Evolutionary conservation across 2,329 filamentous ascomycete genomes (phyloP).

Genomic region (Beauveria sp.): DNA sequence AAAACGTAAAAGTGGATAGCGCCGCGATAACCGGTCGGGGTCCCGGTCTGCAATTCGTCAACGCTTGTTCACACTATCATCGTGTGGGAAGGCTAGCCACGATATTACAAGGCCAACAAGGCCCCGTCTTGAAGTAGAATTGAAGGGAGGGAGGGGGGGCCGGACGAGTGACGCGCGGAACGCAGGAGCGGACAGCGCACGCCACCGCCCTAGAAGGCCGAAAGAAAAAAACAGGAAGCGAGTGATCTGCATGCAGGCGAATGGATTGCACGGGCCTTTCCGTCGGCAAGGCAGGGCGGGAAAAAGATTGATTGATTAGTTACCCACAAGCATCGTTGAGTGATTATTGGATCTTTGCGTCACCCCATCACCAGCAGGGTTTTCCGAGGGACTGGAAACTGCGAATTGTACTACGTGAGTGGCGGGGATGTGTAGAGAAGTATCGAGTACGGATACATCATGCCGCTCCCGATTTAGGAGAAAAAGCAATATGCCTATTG

Average conservation of each 20-base stretch:
- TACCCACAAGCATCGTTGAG: too few species aligned
- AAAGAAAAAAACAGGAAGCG: background rate
- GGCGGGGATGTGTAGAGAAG: background rate
- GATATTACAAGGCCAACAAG: too few species aligned
- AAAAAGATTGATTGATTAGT: too few species aligned
- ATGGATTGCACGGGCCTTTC: background rate
- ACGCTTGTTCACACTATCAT: too few species aligned
- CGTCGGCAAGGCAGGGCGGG: background rate
- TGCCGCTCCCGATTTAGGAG: background rate
- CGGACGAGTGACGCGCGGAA: too few species aligned
- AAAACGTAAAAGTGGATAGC: too few species aligned
- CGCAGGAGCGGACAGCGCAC: too few species aligned
- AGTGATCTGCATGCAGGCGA: background rate
- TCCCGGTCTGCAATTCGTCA: too few species aligned
- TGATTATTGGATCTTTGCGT: background rate
- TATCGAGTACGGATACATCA: background rate
- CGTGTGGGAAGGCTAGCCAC: too few species aligned
- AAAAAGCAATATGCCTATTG: background rate
- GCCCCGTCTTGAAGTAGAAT: too few species aligned
- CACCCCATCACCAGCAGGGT: background rate
- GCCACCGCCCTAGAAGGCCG: background rate
- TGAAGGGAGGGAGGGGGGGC: too few species aligned
- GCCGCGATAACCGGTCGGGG: too few species aligned
- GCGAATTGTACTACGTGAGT: background rate
- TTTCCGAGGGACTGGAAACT: background rate